Percentiles rank a stretch among this genome's conserved stretches.
Conservation (phyloP, 2,329 filamentous ascomycete species). For the Penicillium frequentans region DNA sequence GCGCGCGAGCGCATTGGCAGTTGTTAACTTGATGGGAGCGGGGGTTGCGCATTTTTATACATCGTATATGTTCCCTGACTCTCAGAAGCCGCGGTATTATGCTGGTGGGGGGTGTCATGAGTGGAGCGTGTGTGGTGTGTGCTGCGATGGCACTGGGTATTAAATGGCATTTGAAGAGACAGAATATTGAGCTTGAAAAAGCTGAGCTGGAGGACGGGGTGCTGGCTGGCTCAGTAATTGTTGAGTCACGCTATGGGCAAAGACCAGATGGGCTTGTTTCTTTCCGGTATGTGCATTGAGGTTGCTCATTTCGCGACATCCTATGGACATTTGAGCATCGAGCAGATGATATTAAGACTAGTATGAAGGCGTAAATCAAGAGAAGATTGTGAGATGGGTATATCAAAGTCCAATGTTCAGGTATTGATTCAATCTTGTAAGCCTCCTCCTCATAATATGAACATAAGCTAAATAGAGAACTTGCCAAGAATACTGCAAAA, state of each 20-base stretch:
- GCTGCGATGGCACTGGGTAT: constrained; percentile 8
- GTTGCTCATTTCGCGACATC: not conserved
- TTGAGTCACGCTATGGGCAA: not conserved
- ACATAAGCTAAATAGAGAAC: constrained; percentile 8
- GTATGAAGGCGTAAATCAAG: too few relatives aligned
- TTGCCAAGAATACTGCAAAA: constrained; percentile 4
- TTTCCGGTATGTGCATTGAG: constrained; percentile 5
- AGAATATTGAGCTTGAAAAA: constrained; percentile 5
- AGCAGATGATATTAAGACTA: too few relatives aligned
- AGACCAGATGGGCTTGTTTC: constrained; percentile 1
- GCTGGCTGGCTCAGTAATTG: not conserved
- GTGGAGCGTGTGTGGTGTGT: constrained; percentile 7
- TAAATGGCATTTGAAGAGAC: constrained; percentile 8
- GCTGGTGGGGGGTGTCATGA: constrained; percentile 14
- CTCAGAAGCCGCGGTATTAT: constrained; percentile 14
- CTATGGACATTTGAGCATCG: not conserved
- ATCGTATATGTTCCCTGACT: constrained; percentile 18
- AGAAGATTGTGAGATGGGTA: too few relatives aligned
- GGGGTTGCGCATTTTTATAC: constrained; percentile 15
- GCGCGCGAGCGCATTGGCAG: constrained; percentile 22
- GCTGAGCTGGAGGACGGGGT: constrained; percentile 6
- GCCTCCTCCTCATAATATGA: constrained; percentile 11
- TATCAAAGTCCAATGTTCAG: not conserved
- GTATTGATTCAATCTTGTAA: constrained; percentile 9
- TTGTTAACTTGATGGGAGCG: constrained; percentile 28